Conservation (phyloP, 2,329 filamentous ascomycete genomes). For the Fusarium coffeatum region DNA sequence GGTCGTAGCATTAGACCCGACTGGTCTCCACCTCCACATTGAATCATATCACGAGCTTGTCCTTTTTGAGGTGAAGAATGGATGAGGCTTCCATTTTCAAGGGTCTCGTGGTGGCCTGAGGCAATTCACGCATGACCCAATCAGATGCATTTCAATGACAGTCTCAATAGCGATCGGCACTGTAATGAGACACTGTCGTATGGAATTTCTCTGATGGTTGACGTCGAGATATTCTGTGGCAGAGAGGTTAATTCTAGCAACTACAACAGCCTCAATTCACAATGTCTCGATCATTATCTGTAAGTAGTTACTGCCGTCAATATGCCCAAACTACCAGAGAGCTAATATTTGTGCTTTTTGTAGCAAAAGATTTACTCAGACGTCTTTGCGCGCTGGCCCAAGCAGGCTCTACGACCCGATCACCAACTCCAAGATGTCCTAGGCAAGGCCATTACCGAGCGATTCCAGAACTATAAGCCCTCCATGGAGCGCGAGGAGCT, state of each 20-base stretch:
- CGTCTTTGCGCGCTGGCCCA: conserved; percentile 68
- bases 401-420: conserved; percentile 71
- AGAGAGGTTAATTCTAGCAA: conserved; percentile 11
- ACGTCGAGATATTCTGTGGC: conserved; percentile 38
- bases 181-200: conserved; percentile 31
- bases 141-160: conserved; percentile 25
- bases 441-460: conserved; percentile 51
- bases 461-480: conserved; percentile 50
- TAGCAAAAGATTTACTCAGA: conserved; percentile 55
- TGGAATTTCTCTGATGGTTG: conserved; percentile 46
- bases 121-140: conserved; percentile 34
- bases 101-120: conserved; percentile 38
- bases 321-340: not conserved
- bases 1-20: conserved; percentile 7
- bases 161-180: not conserved
- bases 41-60: conserved; percentile 30
- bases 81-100: conserved; percentile 33
- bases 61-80: conserved; percentile 21
- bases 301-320: conserved; percentile 28
- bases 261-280: conserved; percentile 32
- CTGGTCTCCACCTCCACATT: conserved; percentile 36
- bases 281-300: conserved; percentile 52
- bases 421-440: conserved; percentile 71
- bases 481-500: conserved; percentile 62
- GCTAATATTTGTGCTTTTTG: not conserved